A percentile compares a stretch with the other conserved stretches of the same genome.
These are phyloP conservation scores for Aspergillus ruber DNA, from an alignment of 2,329 filamentous ascomycete species.

Conservation along the genomic window DNA sequence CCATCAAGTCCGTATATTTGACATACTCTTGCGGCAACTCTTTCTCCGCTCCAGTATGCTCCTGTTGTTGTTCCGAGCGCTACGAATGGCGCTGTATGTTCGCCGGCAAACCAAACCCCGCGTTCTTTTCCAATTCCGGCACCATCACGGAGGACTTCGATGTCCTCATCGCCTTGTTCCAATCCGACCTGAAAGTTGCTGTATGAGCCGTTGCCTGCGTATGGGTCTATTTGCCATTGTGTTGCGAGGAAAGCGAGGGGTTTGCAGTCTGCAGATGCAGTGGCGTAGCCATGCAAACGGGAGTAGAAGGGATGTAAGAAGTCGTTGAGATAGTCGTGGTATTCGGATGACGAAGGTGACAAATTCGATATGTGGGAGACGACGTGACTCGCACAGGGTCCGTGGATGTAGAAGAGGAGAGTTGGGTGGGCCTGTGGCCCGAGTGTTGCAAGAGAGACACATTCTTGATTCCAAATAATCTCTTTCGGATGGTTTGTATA, in stretches of 20 bases:
- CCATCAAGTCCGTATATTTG: conserved; percentile 18
- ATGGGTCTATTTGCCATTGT: conserved; percentile 69
- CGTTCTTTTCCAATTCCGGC: conserved; percentile 46
- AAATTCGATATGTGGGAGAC: conserved; percentile 28
- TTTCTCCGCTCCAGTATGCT: conserved; percentile 86
- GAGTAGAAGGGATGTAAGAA: conserved; percentile 77
- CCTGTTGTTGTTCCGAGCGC: conserved; percentile 83
- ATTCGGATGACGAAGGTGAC: conserved; percentile 38
- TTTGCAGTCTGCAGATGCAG: conserved; percentile 49
- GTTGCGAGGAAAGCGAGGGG: conserved; percentile 63
- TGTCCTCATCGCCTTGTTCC: conserved; percentile 62
- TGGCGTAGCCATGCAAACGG: conserved; percentile 61
- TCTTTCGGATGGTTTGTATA: conserved; percentile 61
- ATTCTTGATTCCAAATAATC: conserved; percentile 65
- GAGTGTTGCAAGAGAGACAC: conserved; percentile 68
- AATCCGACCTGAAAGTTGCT: conserved; percentile 77
- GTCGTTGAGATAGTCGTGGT: conserved; percentile 50
- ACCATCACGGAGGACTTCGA: conserved; percentile 53
- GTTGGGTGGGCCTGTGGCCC: conserved; percentile 64
- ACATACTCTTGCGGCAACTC: conserved; percentile 56
- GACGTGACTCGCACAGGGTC: conserved; percentile 36
- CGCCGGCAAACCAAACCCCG: conserved; percentile 78
- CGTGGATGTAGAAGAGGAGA: conserved; percentile 65
- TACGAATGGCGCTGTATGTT: conserved; percentile 86
- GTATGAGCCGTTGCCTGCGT: conserved; percentile 77